Evolutionary conservation across 768 basidiomycete species (phyloP), one percentile per base, ranked within the genome.

Genomic region (Phlebiopsis gigantea): DNA sequence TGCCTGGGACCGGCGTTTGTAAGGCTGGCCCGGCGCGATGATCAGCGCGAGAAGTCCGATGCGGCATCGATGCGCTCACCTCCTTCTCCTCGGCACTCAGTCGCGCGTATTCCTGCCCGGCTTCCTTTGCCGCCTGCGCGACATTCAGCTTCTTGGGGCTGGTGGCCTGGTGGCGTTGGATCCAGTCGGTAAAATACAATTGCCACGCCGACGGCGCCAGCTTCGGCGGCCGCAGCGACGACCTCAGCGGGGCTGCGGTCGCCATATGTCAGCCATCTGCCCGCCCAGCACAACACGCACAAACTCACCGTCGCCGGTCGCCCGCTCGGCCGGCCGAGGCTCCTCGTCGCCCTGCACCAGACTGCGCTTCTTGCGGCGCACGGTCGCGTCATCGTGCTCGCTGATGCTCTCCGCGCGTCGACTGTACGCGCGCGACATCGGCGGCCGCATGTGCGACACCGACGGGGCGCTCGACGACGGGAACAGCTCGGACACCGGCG

Each of bases 131-230:
- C 39, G 92, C 90, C 69, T 95, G 91, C 15, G 94, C 94, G 56
- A 97, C 92, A 70, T 97, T 96, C 31, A 96, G 80, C 73, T 96
- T 96, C 65, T 90, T 79, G 42, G 80, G 83, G 57, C 84, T 87
- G 22, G 82, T 80, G 57, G 85, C 84, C 71, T 91, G 89, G 69
- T 90, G 88, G 65, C 82, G 81, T 69, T 92, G 88, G 61, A 97
- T 93, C 84, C 90, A 94, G 68, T 96, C 92, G 22, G 93, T 93
- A 69, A 97, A 96, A 72, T 93, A 97, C 44, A 97, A 80, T 71
- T 97, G 94, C 94, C 94, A 97, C 54, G 93, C 91, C 2, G 92
- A 94, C 4, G 90, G 92, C 5, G 94, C 91, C 64, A 93, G 80
- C 75, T 94, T 93, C 47, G 93, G 93, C 19, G 90, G 93, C 43